Base-by-base conservation (phyloP, 2,329 filamentous ascomycete species). In the Microsporum ferrugineum region DNA sequence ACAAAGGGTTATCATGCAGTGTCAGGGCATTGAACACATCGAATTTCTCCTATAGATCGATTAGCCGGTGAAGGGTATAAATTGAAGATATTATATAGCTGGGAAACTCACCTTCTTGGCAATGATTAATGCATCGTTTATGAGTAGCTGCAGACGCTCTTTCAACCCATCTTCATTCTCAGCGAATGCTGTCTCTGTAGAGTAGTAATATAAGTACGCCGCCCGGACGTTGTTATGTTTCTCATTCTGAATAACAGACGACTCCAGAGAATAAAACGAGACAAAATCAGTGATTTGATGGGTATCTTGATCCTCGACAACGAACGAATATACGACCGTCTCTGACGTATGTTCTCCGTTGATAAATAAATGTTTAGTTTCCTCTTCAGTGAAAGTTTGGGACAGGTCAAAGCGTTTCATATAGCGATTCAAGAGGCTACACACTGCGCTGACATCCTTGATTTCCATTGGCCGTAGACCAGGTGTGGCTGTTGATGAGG, bases 201-300 rank as follows among this genome's bases (percentile, higher is more conserved):
- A 94, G 72, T 99, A 99, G 80, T 99, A 99, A 79, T 92, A 99
- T 60, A 97, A 83, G 75, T 99, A 99, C 34, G 94, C 94, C 2
- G 92, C 94, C 66, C 87, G 88, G 69, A 99, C 85, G 61, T 85
- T 84, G 63, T 84, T 82, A 76, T 95, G 87, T 72, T 88, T 88
- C 53, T 83, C 78, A 70, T 90, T 85, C 67, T 87, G 86, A 69
- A 99, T 95, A 62, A 96, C 88, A 1, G 90, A 94, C 14, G 91
- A 96, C 72, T 96, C 91, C 38, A 99, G 86, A 71, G 85, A 86
- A 80, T 97, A 99, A 78, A 97, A 99, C 41, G 91, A 96, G 77
- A 96, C 88, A 77, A 96, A 96, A 75, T 99, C 94, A 41, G 90
- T 96, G 70, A 99, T 89, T 68, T 90, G 90, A 64, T 88, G 83